phyloP scores from a whole-genome alignment of 192 early-diverging fungal species.

The Diversispora eburnea region DNA sequence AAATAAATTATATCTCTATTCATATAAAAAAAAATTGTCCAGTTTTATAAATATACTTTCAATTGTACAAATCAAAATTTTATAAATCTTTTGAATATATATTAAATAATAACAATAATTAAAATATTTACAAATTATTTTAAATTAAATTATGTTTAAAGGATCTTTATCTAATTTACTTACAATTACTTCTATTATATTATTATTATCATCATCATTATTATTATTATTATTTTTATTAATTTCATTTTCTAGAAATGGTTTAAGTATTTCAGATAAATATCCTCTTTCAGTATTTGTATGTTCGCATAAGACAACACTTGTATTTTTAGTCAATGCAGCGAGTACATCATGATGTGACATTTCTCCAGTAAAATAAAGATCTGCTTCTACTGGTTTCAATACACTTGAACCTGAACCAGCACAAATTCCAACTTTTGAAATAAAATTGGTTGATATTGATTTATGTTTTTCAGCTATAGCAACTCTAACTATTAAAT shows the following conservation, averaged over 20 bases:
- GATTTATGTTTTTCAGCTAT: slow-evolving; percentile 51
- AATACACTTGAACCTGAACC: slow-evolving; percentile 79
- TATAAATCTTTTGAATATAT: too few relatives aligned
- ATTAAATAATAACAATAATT: too few relatives aligned
- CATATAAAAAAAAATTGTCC: too few relatives aligned
- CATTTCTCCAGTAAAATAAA: slow-evolving; percentile 94
- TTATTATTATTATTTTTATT: slow-evolving; percentile 42
- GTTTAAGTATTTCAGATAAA: slow-evolving; percentile 60
- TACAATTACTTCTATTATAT: slow-evolving; percentile 59
- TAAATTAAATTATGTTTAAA: slow-evolving; percentile 53
- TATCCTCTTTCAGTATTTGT: slow-evolving; percentile 91
- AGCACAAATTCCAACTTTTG: slow-evolving; percentile 86
- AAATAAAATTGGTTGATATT: slow-evolving; percentile 45
- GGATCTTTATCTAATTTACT: slow-evolving; percentile 80
- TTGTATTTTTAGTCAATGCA: slow-evolving; percentile 68
- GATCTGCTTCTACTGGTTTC: slow-evolving; percentile 56
- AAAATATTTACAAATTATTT: too few relatives aligned
- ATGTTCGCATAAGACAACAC: slow-evolving; percentile 89
- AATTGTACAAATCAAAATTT: too few relatives aligned
- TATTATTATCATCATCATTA: slow-evolving; percentile 45
- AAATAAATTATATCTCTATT: too few relatives aligned
- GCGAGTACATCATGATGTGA: slow-evolving; percentile 92
- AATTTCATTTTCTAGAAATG: slow-evolving; percentile 49
- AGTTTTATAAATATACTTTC: too few relatives aligned
- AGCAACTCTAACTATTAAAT: slow-evolving; percentile 62